Base-by-base conservation (phyloP, 306 rosid species). In the Prunus dulcis region DNA sequence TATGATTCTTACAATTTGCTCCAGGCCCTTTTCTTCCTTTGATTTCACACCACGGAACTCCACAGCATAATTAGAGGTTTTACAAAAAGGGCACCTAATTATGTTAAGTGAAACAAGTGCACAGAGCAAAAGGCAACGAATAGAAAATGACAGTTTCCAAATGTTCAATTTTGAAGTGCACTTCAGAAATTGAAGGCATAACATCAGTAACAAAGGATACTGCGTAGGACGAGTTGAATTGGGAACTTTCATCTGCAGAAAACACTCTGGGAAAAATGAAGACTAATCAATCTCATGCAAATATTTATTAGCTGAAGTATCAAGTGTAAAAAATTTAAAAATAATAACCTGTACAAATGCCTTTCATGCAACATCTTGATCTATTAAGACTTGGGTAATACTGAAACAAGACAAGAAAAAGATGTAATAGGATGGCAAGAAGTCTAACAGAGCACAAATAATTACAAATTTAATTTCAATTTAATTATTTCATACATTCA, bases 161-260 rank as follows among this genome's bases (percentile, higher is more conserved):
- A 57, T 55, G 27, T 9, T 22, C 20, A 14, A 14, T 57, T 17
- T 53, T 34, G 0, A 15, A 14, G 25, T 38, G 20, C 28, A 43
- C 23, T 57, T 60, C 19, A 51, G 52, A 71, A 73, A 62, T 70
- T 60, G 56, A 70, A 80, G 66, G 11, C 55, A 76, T 71, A 69
- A 56, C 49, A 67, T 53, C 34, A 64, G 73, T 51, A 46, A 65
- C 60, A 60, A 74, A 88, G 97, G 99, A 96, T 96, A 96, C 99
- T 92, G 99, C 23, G 98, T 92, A 30, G 99, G 99, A 60, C 97
- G 98, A 64, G 97, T 86, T 73, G 99, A 92, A 84, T 96, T 96
- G 61, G 99, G 99, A 80, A 96, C 99, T 89, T 91, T 96, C 99
- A 96, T 96, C 93, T 96, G 98, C 86, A 96, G 83, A 87, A 96